Evolutionary conservation across 2,329 filamentous ascomycete genomes (phyloP).

Genomic region (Clarireedia paspali): DNA sequence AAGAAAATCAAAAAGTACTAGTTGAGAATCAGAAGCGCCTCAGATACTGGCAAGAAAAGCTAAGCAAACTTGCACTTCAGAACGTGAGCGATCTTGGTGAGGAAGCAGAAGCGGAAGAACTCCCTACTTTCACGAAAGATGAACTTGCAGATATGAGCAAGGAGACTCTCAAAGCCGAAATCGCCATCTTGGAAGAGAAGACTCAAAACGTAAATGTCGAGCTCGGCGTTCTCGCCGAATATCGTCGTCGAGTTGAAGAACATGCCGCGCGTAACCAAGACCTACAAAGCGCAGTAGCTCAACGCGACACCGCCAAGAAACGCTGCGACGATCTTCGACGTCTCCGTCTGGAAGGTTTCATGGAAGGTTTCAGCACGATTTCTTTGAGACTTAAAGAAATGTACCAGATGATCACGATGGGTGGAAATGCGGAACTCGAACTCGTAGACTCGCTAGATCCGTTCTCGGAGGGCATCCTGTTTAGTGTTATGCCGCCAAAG

Average conservation of each 20-base stretch:
- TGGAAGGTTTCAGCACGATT: constrained; percentile 94
- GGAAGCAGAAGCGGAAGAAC: constrained; percentile 44
- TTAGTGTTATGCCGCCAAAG: constrained; percentile 98
- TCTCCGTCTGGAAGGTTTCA: constrained; percentile 89
- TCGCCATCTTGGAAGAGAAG: constrained; percentile 61
- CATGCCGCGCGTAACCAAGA: constrained; percentile 76
- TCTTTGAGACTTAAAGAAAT: constrained; percentile 95
- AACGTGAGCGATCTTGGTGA: constrained; percentile 67
- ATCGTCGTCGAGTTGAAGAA: constrained; percentile 78
- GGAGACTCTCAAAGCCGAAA: constrained; percentile 59
- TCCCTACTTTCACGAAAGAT: constrained; percentile 72
- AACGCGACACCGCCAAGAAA: constrained; percentile 83
- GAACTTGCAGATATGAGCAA: constrained; percentile 57
- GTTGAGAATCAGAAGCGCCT: constrained; percentile 78
- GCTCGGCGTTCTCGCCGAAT: constrained; percentile 80
- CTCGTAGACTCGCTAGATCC: constrained; percentile 93
- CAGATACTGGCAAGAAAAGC: constrained; percentile 83
- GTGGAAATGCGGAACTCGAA: constrained; percentile 94
- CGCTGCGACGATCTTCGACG: constrained; percentile 87
- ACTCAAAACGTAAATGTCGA: constrained; percentile 85
- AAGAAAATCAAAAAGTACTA: constrained; percentile 88
- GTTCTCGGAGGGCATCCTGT: constrained; percentile 93
- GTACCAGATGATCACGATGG: constrained; percentile 99
- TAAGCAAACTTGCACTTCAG: constrained; percentile 74
- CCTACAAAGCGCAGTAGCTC: constrained; percentile 66